A percentile compares a stretch with the other conserved stretches of the same genome.
These are phyloP conservation scores for Populus trichocarpa DNA, from an alignment of 441 rosid species.

Conservation along the genomic window DNA sequence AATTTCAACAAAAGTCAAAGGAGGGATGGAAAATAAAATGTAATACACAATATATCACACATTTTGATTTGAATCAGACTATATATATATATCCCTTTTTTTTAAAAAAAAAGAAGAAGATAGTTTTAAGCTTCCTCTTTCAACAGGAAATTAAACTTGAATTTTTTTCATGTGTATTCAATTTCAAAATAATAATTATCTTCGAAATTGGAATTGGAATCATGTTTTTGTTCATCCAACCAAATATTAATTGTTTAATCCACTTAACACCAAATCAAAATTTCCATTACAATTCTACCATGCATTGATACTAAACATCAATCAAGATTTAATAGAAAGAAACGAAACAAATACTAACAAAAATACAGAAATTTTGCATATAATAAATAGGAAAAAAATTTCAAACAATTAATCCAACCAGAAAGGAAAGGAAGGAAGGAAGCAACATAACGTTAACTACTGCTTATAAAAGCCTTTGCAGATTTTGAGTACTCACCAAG, in stretches of 20 bases:
- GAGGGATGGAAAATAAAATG: background rate
- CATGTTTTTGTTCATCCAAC: background rate
- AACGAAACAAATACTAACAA: background rate
- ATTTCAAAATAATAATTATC: background rate
- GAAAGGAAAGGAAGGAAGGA: too few relatives aligned
- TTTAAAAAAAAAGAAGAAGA: too few relatives aligned
- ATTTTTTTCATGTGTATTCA: background rate
- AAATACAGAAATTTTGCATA: background rate
- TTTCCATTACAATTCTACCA: background rate
- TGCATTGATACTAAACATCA: background rate
- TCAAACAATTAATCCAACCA: background rate
- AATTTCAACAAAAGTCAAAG: background rate
- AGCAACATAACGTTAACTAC: too few relatives aligned
- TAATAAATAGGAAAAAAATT: background rate
- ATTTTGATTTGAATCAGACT: too few relatives aligned
- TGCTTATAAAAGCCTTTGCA: background rate
- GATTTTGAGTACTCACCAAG: conserved; percentile 23
- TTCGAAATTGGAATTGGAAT: background rate
- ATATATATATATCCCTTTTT: too few relatives aligned
- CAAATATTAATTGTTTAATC: background rate
- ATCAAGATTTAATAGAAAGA: background rate
- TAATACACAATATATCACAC: background rate
- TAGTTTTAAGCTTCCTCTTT: background rate
- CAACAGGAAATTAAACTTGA: background rate
- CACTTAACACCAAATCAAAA: background rate